These are phyloP conservation scores for Eremomyces bilateralis DNA, from an alignment of 495 filamentous ascomycete species.

Conservation along the genomic window DNA sequence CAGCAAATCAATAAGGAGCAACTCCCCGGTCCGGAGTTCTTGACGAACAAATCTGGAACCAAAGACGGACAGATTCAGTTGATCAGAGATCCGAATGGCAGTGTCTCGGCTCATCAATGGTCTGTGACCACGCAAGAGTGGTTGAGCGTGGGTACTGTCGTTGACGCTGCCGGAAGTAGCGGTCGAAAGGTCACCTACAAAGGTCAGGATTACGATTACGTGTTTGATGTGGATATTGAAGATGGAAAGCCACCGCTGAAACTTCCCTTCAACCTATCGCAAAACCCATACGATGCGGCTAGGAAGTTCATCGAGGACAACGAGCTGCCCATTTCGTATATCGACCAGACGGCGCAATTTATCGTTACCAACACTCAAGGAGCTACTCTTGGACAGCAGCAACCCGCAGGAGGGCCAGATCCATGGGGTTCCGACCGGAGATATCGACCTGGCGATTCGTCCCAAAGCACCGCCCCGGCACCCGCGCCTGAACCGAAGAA, in stretches of 20 bases:
- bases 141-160: conserved; percentile 80
- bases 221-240: conserved; percentile 95
- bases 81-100: conserved; percentile 61
- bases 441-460: conserved; percentile 49
- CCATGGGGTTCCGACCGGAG: conserved; percentile 57
- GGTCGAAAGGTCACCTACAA: conserved; percentile 49
- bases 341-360: conserved; percentile 88
- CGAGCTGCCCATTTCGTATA: conserved; percentile 69
- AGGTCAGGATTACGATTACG: conserved; percentile 88
- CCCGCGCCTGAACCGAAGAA: conserved; percentile 32
- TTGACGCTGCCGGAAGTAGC: conserved; percentile 68
- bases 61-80: conserved; percentile 91
- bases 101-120: conserved; percentile 29
- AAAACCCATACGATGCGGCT: conserved; percentile 85
- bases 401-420: conserved; percentile 31
- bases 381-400: conserved; percentile 45
- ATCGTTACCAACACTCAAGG: conserved; percentile 79
- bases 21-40: conserved; percentile 65
- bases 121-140: conserved; percentile 37
- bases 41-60: conserved; percentile 55
- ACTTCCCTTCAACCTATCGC: conserved; percentile 74
- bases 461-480: conserved; percentile 12
- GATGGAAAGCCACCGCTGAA: conserved; percentile 89
- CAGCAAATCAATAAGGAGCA: conserved; percentile 88
- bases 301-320: conserved; percentile 83